Conservation (phyloP, 345 rosid genomes). For the Eutrema japonicum region DNA sequence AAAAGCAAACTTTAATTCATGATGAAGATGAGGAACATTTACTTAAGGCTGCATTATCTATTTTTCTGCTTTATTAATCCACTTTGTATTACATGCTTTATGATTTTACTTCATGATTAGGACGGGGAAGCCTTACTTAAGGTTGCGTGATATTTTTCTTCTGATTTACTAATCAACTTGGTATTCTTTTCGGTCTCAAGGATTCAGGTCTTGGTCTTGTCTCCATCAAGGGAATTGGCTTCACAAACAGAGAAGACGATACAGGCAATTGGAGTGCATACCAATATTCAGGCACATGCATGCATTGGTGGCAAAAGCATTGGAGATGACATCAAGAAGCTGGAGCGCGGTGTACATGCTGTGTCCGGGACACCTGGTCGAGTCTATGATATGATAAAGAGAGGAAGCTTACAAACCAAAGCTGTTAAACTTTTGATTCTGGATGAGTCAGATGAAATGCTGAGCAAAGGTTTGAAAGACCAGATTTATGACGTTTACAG, state of each 20-base stretch:
- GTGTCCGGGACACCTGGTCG: conserved; percentile 98
- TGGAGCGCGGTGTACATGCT: conserved; percentile 54
- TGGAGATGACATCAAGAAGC: conserved; percentile 90
- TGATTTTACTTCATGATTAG: not conserved
- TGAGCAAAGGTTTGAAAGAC: conserved; percentile 97
- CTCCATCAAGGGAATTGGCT: conserved; percentile 94
- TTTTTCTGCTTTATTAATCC: not conserved
- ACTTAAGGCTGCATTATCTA: not conserved
- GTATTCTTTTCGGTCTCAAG: conserved; percentile 38
- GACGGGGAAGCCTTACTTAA: not conserved
- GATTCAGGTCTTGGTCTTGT: conserved; percentile 90
- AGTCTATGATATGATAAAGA: conserved; percentile 96
- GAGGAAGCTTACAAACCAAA: conserved; percentile 87
- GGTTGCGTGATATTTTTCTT: not conserved
- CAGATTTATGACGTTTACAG: conserved; percentile 93
- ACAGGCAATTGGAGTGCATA: conserved; percentile 68
- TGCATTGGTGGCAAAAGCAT: conserved; percentile 96
- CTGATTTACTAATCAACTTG: conserved; percentile 7
- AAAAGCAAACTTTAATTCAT: conserved; percentile 38
- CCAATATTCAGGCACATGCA: conserved; percentile 84
- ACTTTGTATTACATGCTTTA: not conserved
- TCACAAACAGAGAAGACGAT: conserved; percentile 92
- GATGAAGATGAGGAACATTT: not conserved
- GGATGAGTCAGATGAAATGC: conserved; percentile 97
- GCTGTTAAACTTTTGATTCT: conserved; percentile 55